These are phyloP conservation scores for Scytalidium sp. DNA, from an alignment of 2,329 filamentous ascomycete genomes.

Conservation along the genomic window DNA sequence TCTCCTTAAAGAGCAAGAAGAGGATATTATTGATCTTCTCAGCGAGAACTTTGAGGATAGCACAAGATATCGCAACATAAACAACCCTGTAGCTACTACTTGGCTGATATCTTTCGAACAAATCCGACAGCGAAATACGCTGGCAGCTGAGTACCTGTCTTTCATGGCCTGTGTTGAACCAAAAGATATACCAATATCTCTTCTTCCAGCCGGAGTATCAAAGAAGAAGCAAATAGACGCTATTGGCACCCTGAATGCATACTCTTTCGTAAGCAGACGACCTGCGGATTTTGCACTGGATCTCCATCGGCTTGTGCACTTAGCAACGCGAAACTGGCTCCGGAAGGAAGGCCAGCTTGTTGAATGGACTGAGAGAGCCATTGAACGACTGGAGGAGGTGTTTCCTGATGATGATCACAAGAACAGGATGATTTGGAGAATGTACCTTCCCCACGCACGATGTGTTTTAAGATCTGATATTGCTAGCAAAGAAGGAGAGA, in stretches of 20 bases:
- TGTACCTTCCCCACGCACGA: slow-evolving; percentile 10
- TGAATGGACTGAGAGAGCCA: no score
- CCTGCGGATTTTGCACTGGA: slow-evolving; percentile 9
- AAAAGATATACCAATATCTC: slow-evolving; percentile 32
- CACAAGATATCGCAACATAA: slow-evolving; percentile 22
- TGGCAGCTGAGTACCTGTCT: slow-evolving; percentile 31
- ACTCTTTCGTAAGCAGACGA: slow-evolving; percentile 14
- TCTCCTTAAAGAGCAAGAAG: slow-evolving; percentile 27
- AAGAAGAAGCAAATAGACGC: slow-evolving; percentile 6
- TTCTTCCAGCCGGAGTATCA: slow-evolving; percentile 21
- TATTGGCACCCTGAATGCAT: slow-evolving; percentile 13
- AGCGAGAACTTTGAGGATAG: slow-evolving; percentile 30
- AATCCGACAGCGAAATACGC: slow-evolving; percentile 23
- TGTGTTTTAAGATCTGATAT: not conserved
- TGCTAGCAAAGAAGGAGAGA: not conserved
- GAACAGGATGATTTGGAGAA: slow-evolving; percentile 1
- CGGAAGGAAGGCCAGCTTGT: no score
- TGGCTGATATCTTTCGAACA: slow-evolving; percentile 37
- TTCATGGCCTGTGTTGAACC: slow-evolving; percentile 37
- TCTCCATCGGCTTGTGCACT: no score
- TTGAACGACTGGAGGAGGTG: not conserved
- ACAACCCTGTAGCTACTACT: slow-evolving; percentile 9
- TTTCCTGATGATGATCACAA: not conserved
- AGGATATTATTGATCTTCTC: slow-evolving; percentile 29
- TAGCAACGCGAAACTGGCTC: no score